phyloP scores from a whole-genome alignment of 2,329 filamentous ascomycete genomes.

The Akanthomyces dipterigenus region DNA sequence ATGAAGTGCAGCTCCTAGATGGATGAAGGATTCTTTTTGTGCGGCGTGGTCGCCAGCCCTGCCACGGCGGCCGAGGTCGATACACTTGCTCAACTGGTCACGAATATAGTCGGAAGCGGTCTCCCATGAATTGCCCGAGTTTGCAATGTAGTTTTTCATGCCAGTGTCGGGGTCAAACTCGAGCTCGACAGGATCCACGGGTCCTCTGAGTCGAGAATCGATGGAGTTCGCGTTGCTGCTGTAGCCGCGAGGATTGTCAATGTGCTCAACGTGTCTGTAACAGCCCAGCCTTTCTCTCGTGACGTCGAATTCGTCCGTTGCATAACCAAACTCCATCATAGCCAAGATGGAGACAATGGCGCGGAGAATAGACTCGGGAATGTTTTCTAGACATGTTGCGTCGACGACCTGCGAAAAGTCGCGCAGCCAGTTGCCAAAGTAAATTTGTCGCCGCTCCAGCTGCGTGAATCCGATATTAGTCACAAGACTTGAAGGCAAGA shows the following conservation, averaged over 20 bases:
- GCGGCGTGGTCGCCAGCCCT: conserved; percentile 49
- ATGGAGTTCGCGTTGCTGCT: conserved; percentile 67
- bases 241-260: conserved; percentile 72
- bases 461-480: conserved; percentile 32
- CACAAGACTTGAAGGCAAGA: conserved; percentile 29
- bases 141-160: conserved; percentile 97
- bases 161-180: conserved; percentile 65
- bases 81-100: conserved; percentile 60
- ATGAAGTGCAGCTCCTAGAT: conserved; percentile 64
- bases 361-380: conserved; percentile 22
- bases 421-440: conserved; percentile 42
- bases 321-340: conserved; percentile 48
- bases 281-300: conserved; percentile 69
- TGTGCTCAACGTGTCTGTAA: conserved; percentile 65
- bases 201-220: conserved; percentile 70
- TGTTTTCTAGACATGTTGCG: conserved; percentile 36
- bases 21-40: conserved; percentile 63
- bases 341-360: conserved; percentile 25
- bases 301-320: conserved; percentile 73
- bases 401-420: conserved; percentile 76
- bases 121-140: conserved; percentile 66
- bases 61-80: conserved; percentile 62
- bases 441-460: conserved; percentile 31
- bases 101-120: conserved; percentile 77
- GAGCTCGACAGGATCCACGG: conserved; percentile 64